Conservation (phyloP, 2,329 filamentous ascomycete genomes). For the Colletotrichum limetticola region DNA sequence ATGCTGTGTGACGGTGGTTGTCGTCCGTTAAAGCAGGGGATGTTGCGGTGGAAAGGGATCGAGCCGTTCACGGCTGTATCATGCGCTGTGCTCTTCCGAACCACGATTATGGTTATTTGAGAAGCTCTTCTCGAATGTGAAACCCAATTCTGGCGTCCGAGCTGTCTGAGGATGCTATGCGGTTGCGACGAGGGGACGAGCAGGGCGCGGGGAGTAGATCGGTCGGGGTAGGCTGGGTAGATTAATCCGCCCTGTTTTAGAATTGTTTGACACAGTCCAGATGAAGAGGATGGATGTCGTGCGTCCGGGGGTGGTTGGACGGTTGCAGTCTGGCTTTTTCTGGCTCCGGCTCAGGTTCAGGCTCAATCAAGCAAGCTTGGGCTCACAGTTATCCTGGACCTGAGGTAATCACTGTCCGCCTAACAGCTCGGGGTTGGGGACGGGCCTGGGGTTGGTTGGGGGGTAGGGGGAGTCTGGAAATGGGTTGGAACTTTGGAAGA, state of each 20-base stretch:
- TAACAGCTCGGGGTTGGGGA: not conserved
- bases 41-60: conserved; percentile 18
- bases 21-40: conserved; percentile 26
- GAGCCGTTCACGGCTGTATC: conserved; percentile 23
- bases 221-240: conserved; percentile 12
- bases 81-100: conserved; percentile 9
- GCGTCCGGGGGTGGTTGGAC: conserved; percentile 11
- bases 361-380: not conserved
- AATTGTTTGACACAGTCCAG: conserved; percentile 35
- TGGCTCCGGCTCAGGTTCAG: not conserved
- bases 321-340: conserved; percentile 7
- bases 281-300: conserved; percentile 33
- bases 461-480: not conserved
- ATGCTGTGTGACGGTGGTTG: conserved; percentile 9
- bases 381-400: not conserved
- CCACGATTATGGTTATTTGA: conserved; percentile 30
- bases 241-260: conserved; percentile 32
- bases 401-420: not conserved
- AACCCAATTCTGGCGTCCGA: conserved; percentile 34
- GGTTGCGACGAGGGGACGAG: conserved; percentile 15
- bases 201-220: conserved; percentile 7
- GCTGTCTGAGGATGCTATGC: conserved; percentile 35
- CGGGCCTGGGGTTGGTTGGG: not conserved
- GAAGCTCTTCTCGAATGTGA: conserved; percentile 30
- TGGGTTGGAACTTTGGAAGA: too few species aligned